Percentiles rank a stretch among this genome's conserved stretches.
Conservation (phyloP, 2,329 filamentous ascomycete genomes). For the Colletotrichum karsti region DNA sequence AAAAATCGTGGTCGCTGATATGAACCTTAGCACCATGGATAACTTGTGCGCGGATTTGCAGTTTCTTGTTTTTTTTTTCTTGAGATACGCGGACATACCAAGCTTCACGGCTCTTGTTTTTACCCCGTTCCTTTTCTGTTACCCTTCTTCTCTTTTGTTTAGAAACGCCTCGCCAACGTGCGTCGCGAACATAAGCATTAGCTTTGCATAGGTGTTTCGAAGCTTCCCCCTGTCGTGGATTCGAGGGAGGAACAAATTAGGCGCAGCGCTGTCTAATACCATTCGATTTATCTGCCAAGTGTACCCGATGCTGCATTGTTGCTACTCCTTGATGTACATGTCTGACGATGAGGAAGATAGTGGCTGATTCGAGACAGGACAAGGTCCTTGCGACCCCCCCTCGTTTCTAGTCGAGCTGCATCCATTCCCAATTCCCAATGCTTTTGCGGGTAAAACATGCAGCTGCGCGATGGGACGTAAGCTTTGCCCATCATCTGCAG, state of each 20-base stretch:
- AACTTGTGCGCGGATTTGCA: slow-evolving; percentile 23
- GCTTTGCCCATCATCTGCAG: background rate
- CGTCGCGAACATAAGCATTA: slow-evolving; percentile 8
- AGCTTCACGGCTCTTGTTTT: background rate
- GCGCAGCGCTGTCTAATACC: slow-evolving; percentile 15
- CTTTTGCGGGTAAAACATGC: background rate
- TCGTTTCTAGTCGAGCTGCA: too few relatives aligned
- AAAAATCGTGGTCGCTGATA: slow-evolving; percentile 30
- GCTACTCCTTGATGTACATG: background rate
- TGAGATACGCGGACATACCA: slow-evolving; percentile 24
- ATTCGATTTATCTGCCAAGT: background rate
- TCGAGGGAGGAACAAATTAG: background rate
- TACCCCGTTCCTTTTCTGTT: too few relatives aligned
- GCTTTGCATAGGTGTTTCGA: slow-evolving; percentile 21
- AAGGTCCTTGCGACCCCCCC: too few relatives aligned
- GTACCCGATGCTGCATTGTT: background rate
- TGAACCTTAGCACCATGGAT: slow-evolving; percentile 33
- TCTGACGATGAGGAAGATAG: background rate
- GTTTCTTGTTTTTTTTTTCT: slow-evolving; percentile 11
- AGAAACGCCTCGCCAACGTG: background rate
- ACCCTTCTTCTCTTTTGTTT: slow-evolving; percentile 25
- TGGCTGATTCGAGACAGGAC: background rate
- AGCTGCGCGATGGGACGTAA: background rate
- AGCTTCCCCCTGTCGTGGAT: background rate
- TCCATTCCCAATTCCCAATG: background rate